Conservation (phyloP, 2,329 filamentous ascomycete genomes). For the Colletotrichum liaoningense region DNA sequence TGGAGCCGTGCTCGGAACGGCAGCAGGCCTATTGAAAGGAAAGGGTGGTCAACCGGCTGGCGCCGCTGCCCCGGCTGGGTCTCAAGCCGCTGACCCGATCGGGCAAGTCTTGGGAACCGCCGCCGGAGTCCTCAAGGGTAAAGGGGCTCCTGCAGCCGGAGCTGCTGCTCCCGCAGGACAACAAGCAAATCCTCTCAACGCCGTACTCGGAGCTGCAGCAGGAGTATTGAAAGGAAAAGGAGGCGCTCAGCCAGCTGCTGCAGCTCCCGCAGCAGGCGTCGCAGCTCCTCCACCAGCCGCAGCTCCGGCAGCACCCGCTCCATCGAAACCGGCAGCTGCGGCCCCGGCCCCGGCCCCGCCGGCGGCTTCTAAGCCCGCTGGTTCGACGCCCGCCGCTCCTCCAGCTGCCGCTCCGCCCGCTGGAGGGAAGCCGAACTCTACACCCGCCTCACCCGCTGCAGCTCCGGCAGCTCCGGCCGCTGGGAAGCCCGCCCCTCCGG, state of each 20-base stretch:
- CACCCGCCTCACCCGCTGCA: neutral
- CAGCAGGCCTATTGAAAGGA: slow-evolving; percentile 21
- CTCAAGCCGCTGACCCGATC: slow-evolving; percentile 18
- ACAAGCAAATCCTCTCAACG: slow-evolving; percentile 12
- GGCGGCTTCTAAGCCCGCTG: neutral
- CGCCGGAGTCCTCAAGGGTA: slow-evolving; percentile 30
- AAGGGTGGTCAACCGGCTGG: slow-evolving; percentile 28
- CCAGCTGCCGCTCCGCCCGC: slow-evolving; percentile 1
- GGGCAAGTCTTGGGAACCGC: slow-evolving; percentile 21
- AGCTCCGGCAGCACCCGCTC: neutral
- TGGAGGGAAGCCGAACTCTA: neutral
- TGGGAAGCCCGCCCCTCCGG: slow-evolving; percentile 12
- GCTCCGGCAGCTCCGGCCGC: slow-evolving; percentile 1
- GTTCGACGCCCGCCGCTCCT: neutral
- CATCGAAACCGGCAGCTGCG: neutral
- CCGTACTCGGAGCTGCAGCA: slow-evolving; percentile 19
- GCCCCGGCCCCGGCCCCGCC: neutral
- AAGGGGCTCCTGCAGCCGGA: slow-evolving; percentile 5
- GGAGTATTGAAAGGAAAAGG: slow-evolving; percentile 26
- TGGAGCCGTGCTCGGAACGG: slow-evolving; percentile 14
- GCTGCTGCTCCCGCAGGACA: slow-evolving; percentile 19
- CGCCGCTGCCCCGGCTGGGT: slow-evolving; percentile 23
- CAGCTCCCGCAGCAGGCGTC: neutral
- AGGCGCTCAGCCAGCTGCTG: slow-evolving; percentile 9
- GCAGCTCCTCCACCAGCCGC: slow-evolving; percentile 1